Evolutionary conservation across 1,284 basidiomycete species (phyloP), one percentile per base, ranked within the genome.

Genomic region (Pseudomicrostroma phylloplanum): DNA sequence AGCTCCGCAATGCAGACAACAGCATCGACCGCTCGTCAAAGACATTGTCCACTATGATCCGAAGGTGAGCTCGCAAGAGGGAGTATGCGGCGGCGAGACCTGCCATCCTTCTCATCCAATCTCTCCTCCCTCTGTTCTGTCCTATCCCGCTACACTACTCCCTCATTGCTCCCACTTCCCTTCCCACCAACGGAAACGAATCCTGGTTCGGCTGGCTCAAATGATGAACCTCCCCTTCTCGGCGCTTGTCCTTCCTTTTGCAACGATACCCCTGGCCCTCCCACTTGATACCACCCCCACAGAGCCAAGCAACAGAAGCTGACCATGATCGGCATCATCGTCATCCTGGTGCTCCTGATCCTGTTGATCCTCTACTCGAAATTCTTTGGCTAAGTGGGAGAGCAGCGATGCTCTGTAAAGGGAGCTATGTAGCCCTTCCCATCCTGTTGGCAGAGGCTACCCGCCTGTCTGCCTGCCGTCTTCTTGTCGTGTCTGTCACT

Each of bases 41-140:
- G 43, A 86, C 85, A 11, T 76, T 86, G 42, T 83, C 83, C 71
- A 83, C 83, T 74, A 86, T 86, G 85, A 83, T 86, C 59, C 81
- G 82, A 72, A 83, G 83, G 85, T 86, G 71, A 74, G 83, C 78
- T 17, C 21, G 51, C 25, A 13, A 25, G 21, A 54, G 51, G 51
- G 21, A 8, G 21, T 3, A 54, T 12, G 15, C 17, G 17, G 43
- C 43, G 43, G 21, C 3, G 12, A 21, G 21, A 48, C 12, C 17
- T n/a, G 21, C 21, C 3, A 17, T 21, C 43, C 43, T 48, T 48
- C 43, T 48, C 17, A 48, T 48, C 17, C 43, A 17, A 6, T 3
- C 15, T 48, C 12, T 12, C 6, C 43, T 13, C 46, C 49, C 55
- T 56, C 23, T 53, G 55, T 3, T 9, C 36, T n/a, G n/a, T n/a